Evolutionary conservation across 2,329 filamentous ascomycete species (phyloP).

Genomic region (Fusarium sp.): DNA sequence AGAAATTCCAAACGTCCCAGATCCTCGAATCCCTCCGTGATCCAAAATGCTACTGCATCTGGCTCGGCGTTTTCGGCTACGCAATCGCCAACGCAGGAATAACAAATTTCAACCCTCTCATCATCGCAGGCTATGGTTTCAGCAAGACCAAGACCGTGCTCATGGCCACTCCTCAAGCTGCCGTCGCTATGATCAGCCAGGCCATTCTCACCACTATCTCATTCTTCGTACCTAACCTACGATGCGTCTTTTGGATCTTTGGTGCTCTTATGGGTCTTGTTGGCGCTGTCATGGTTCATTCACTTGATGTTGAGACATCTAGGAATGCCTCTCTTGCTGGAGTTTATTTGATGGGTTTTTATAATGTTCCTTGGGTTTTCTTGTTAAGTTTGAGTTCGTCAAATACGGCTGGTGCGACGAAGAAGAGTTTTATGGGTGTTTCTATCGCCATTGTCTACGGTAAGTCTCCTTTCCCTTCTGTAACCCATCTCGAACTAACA

Average conservation of each 20-base stretch:
- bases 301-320: constrained; percentile 22
- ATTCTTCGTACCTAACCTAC: constrained; percentile 45
- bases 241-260: constrained; percentile 48
- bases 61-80: constrained; percentile 61
- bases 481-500: no score
- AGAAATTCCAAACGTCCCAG: constrained; percentile 33
- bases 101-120: constrained; percentile 69
- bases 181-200: constrained; percentile 47
- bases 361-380: constrained; percentile 48
- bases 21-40: constrained; percentile 38
- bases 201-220: constrained; percentile 40
- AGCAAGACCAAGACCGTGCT: constrained; percentile 44
- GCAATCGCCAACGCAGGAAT: constrained; percentile 76
- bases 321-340: constrained; percentile 46
- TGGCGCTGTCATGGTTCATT: constrained; percentile 45
- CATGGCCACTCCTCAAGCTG: constrained; percentile 50
- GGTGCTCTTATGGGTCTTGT: constrained; percentile 40
- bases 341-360: constrained; percentile 51
- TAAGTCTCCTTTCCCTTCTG: no score
- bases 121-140: constrained; percentile 66
- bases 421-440: constrained; percentile 48
- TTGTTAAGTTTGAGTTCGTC: constrained; percentile 48
- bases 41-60: constrained; percentile 44
- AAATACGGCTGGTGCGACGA: constrained; percentile 47
- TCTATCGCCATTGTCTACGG: constrained; percentile 47